Base-by-base conservation (phyloP, 495 filamentous ascomycete species). In the Bacidia gigantensis region DNA sequence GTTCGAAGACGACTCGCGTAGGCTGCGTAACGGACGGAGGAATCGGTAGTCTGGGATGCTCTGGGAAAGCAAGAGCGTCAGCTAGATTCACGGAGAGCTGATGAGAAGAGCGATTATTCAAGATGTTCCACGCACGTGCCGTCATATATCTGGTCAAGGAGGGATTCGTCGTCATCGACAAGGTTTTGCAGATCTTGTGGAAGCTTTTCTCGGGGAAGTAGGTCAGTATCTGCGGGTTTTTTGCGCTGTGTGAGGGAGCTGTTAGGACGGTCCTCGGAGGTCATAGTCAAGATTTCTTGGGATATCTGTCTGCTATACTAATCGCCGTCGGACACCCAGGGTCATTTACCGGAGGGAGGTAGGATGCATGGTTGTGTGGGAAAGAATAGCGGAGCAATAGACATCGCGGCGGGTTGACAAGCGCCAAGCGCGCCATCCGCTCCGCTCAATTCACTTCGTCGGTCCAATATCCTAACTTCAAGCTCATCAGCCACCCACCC, bases 1-100 rank as follows among this genome's bases (percentile, higher is more conserved):
- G 90, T 98, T 55, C 88, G 84, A 55, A 89, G 67, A 51, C 89
- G 80, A 57, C 80, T 79, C 47, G 86, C 86, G 70, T 98, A 97
- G 59, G 86, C 92, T 46, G 90, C 92, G 66, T 95, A 98, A 57
- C 92, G 86, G 63, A 88, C 70, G 56, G 80, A 79, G 55, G 82
- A 83, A 46, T 95, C 84, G 40, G 88, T 97, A 5, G 87, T 82
- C 55, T 93, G 81, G 22, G 81, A 73, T 18, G 77, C 82, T 64
- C 89, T 94, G 56, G 40, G 41, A 39, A 26, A 50, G 53, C 7
- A 14, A 35, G 29, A 35, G 5, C 14, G 14, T 5, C 29, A 17
- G 18, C 2, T 3, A 26, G 14, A 20, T n/a, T 38, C 25, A 24
- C 3, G 44, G 50, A 56, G 52, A n/a, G n/a, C n/a, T n/a, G n/a